phyloP scores from a whole-genome alignment of 2,329 filamentous ascomycete genomes.

The Hypocrella siamensis region DNA sequence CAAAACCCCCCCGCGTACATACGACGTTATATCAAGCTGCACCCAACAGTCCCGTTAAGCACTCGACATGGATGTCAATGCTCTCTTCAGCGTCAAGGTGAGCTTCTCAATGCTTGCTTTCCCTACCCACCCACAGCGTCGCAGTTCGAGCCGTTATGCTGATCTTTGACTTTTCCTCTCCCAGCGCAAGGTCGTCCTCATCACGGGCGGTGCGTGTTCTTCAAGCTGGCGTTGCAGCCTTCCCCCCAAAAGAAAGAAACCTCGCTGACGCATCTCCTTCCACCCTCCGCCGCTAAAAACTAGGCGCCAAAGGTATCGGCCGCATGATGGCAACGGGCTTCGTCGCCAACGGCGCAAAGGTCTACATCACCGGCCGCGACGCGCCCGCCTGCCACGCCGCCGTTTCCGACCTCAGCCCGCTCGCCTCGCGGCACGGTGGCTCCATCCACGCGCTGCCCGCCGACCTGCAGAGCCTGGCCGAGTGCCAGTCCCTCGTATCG shows the following conservation, averaged over 20 bases:
- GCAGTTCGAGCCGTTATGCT: too few relatives aligned
- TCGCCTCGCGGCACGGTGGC: too few relatives aligned
- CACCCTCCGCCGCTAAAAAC: not conserved
- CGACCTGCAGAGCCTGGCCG: slow-evolving; percentile 45
- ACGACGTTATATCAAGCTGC: too few relatives aligned
- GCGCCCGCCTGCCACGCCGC: slow-evolving; percentile 38
- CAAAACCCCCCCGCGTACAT: too few relatives aligned
- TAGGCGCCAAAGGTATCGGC: slow-evolving; percentile 44
- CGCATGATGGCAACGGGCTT: slow-evolving; percentile 54
- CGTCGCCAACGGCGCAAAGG: slow-evolving; percentile 45
- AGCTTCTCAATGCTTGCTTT: not conserved
- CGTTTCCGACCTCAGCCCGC: slow-evolving; percentile 37
- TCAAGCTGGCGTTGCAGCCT: not conserved
- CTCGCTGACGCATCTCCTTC: not conserved
- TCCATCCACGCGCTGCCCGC: slow-evolving; percentile 41
- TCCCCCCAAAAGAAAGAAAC: not conserved
- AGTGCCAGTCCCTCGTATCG: slow-evolving; percentile 35
- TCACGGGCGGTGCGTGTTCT: slow-evolving; percentile 30
- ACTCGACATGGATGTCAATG: slow-evolving; percentile 34
- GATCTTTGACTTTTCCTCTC: not conserved
- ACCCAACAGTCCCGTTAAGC: not conserved
- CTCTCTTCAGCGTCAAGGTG: slow-evolving; percentile 44
- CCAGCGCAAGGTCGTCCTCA: slow-evolving; percentile 40
- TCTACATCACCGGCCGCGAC: slow-evolving; percentile 52
- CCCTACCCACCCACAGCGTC: too few relatives aligned